A percentile compares a stretch with the other conserved stretches of the same genome.
These are phyloP conservation scores for Penicillium cosmopolitanum DNA, from an alignment of 495 filamentous ascomycete genomes.

Conservation along the genomic window DNA sequence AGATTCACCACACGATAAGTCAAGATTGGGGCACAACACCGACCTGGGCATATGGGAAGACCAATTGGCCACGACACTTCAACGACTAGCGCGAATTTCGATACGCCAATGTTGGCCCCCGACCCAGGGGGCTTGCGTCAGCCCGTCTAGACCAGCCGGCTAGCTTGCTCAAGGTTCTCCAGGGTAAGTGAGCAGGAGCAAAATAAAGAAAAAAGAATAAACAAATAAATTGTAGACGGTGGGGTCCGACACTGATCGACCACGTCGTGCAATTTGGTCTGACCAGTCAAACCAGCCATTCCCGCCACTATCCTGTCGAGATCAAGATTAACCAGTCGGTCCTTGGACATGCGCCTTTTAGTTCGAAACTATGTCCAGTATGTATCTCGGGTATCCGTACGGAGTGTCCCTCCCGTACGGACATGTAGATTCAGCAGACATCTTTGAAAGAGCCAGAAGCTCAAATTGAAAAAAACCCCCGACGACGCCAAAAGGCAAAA, in stretches of 20 bases:
- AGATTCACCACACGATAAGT: neutral
- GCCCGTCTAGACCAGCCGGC: neutral
- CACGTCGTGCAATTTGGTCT: neutral
- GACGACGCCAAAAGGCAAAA: too few species aligned
- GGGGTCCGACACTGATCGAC: neutral
- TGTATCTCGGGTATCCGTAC: too few species aligned
- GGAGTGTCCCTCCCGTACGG: too few species aligned
- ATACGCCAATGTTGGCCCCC: slow-evolving; percentile 2
- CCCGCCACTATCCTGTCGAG: neutral
- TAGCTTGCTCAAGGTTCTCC: neutral
- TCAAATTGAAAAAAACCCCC: too few species aligned
- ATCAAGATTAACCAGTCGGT: too few species aligned
- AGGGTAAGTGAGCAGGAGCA: neutral
- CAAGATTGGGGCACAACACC: neutral
- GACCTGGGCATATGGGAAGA: neutral
- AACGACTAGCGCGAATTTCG: neutral
- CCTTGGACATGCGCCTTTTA: too few species aligned
- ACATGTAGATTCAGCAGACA: too few species aligned
- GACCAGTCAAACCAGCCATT: slow-evolving; percentile 1
- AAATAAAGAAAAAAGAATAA: neutral
- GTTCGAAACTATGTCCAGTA: too few species aligned
- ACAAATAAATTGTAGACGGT: neutral
- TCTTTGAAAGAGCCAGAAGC: too few species aligned
- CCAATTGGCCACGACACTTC: neutral
- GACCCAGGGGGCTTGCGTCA: neutral